These are phyloP conservation scores for Raphanus raphanistrum DNA, from an alignment of 345 rosid genomes.

Conservation along the genomic window DNA sequence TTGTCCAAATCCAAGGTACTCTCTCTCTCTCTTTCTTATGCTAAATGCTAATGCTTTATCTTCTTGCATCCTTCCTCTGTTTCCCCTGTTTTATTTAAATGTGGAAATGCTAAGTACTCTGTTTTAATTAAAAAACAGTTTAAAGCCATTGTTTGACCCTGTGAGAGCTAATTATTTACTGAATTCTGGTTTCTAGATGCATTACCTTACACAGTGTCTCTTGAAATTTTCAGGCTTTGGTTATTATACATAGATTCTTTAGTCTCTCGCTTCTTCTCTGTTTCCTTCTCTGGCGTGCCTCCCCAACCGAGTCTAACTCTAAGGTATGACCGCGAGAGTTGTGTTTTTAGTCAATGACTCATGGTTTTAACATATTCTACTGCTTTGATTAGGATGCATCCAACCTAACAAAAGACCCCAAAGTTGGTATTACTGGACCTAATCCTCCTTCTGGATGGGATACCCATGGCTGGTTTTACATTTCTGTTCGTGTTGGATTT, in stretches of 20 bases:
- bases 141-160: background rate
- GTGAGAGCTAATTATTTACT: background rate
- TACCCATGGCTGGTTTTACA: slow-evolving; percentile 65
- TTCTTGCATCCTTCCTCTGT: slow-evolving; percentile 5
- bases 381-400: slow-evolving; percentile 48
- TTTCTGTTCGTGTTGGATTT: slow-evolving; percentile 79
- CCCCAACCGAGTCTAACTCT: slow-evolving; percentile 46
- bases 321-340: slow-evolving; percentile 46
- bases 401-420: slow-evolving; percentile 41
- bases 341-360: background rate
- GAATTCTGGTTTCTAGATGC: background rate
- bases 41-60: background rate
- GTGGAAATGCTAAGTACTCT: background rate
- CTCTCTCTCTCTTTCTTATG: background rate
- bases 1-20: slow-evolving; percentile 76
- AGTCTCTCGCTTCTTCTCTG: slow-evolving; percentile 73
- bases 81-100: background rate
- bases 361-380: slow-evolving; percentile 25
- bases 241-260: slow-evolving; percentile 90
- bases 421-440: slow-evolving; percentile 33
- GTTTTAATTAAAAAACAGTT: background rate
- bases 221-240: slow-evolving; percentile 80
- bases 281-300: slow-evolving; percentile 73
- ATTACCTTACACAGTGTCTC: slow-evolving; percentile 39
- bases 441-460: slow-evolving; percentile 49